Percentiles rank a stretch among this genome's conserved stretches.
phyloP scores from a whole-genome alignment of 2,329 filamentous ascomycete genomes.

The Claviceps sorghi region DNA sequence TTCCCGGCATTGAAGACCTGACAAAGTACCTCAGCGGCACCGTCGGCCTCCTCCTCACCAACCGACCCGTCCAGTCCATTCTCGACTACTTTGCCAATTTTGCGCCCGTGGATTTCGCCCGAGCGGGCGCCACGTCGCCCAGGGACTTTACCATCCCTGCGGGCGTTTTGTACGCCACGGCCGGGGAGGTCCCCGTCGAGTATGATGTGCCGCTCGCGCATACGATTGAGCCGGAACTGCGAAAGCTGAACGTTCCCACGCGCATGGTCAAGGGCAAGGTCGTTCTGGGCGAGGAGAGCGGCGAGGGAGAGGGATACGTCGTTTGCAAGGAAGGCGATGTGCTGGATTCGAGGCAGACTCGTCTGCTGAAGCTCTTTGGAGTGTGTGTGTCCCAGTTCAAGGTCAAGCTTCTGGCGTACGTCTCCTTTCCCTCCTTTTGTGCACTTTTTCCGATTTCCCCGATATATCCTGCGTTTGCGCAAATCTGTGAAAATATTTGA shows the following conservation, averaged over 20 bases:
- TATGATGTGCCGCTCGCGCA: constrained; percentile 80
- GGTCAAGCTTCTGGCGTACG: constrained; percentile 61
- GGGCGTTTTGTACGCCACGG: constrained; percentile 68
- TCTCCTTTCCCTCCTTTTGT: constrained; percentile 8
- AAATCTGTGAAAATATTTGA: background rate
- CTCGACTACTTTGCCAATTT: constrained; percentile 58
- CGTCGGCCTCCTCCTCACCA: constrained; percentile 83
- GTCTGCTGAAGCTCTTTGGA: constrained; percentile 84
- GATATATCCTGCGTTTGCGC: background rate
- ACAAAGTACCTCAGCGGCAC: constrained; percentile 58
- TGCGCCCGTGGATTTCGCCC: constrained; percentile 72
- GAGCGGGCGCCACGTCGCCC: constrained; percentile 63
- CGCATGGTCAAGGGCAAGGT: constrained; percentile 80
- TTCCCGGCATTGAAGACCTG: constrained; percentile 61
- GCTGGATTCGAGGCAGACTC: constrained; percentile 82
- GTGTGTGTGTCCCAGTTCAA: constrained; percentile 83
- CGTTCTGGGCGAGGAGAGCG: constrained; percentile 46
- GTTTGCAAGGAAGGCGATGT: constrained; percentile 77
- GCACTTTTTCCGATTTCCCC: background rate
- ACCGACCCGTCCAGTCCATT: constrained; percentile 54
- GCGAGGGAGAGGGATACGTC: constrained; percentile 45
- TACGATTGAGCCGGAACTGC: constrained; percentile 77
- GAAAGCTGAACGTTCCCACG: constrained; percentile 80
- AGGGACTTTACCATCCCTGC: constrained; percentile 68
- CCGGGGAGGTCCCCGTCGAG: constrained; percentile 62